Base-by-base conservation (phyloP, 768 basidiomycete genomes). In the Royoungia palumana region DNA sequence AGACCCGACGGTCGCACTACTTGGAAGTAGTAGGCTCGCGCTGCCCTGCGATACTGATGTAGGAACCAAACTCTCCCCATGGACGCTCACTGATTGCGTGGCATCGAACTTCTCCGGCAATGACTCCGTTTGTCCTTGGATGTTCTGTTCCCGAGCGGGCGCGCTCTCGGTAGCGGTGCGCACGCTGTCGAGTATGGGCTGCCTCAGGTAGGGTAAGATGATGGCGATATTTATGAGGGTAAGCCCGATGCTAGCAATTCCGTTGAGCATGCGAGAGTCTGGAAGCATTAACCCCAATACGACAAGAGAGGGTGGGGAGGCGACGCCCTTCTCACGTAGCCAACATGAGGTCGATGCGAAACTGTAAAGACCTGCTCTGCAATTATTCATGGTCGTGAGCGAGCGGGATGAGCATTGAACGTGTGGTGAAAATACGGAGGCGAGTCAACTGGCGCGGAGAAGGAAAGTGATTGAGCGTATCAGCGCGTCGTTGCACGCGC, bases 351-450 rank as follows among this genome's bases (percentile, higher is more conserved):
- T 63, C 28, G 60, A 30, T 19, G 44, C 46, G 43, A 57, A 63
- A 34, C 55, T 57, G 50, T 65, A 63, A 55, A 63, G 63, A 30
- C 62, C 62, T 54, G 55, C 56, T 50, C 56, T 65, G 54, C 44
- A 55, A 46, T 46, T 60, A 39, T 57, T 57, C 62, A 63, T 63
- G 24, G 45, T 51, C 41, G 7, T 35, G 35, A 47, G 43, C 41
- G 12, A 46, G 46, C 32, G 35, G 21, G 35, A 35, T 44, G 53
- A 14, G 35, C 50, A 55, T 44, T 35, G 8, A 46, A 47, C 41
- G 45, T 30, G 44, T 6, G 38, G 34, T 20, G 35, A 36, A 37
- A 47, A 41, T 25, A 38, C 0, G 17, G 22, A 13, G 21, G 27
- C 27, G 11, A 28, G 22, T 16, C 16, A 27, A 25, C 36, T 11